phyloP scores from a whole-genome alignment of 2,329 filamentous ascomycete species.

The Akanthomyces lecanii region DNA sequence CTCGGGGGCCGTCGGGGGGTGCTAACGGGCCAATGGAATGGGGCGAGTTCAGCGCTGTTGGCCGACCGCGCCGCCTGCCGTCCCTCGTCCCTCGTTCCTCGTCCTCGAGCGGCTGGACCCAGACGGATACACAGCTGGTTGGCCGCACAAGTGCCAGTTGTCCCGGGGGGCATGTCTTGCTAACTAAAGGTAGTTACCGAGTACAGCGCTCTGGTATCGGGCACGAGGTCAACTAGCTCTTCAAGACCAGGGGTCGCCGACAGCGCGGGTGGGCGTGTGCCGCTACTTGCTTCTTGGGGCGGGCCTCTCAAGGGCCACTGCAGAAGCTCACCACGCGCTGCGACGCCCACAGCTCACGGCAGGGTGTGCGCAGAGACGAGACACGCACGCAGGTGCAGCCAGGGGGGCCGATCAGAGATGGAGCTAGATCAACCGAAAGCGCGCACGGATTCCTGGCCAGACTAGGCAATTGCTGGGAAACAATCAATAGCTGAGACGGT shows the following conservation, averaged over 20 bases:
- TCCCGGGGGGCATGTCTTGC: background rate
- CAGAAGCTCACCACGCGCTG: conserved; percentile 4
- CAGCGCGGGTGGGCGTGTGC: conserved; percentile 1
- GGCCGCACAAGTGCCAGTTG: background rate
- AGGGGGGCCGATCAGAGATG: conserved; percentile 21
- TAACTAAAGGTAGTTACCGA: background rate
- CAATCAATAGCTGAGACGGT: background rate
- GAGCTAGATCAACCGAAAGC: conserved; percentile 28
- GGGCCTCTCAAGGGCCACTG: conserved; percentile 9
- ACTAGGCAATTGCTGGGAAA: conserved; percentile 35
- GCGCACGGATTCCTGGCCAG: conserved; percentile 32
- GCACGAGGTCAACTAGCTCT: background rate
- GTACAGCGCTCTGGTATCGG: background rate
- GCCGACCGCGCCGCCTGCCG: background rate
- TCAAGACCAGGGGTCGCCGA: background rate
- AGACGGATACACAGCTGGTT: background rate
- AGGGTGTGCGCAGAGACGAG: conserved; percentile 1
- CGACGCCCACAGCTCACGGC: background rate
- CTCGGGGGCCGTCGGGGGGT: background rate
- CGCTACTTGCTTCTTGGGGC: background rate
- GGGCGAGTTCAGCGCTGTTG: background rate
- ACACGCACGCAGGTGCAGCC: background rate
- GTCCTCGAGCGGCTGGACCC: background rate
- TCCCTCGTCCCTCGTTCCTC: background rate
- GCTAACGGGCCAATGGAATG: background rate